Base-by-base conservation (phyloP, 768 basidiomycete genomes). In the Lentinula boryana region DNA sequence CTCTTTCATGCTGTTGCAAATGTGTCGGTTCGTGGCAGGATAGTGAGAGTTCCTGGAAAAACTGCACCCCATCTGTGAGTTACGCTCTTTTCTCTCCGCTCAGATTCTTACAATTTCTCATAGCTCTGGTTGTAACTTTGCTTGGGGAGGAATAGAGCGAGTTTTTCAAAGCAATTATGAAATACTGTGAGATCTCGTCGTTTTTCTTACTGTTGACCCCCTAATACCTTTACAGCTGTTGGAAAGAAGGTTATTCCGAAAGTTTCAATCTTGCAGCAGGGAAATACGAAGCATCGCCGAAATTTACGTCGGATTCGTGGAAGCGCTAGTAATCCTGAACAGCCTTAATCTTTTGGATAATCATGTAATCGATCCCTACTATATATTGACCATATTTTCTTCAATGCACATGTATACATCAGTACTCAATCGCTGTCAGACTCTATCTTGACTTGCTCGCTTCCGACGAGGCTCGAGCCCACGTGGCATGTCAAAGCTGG, bases 21-120 rank as follows among this genome's bases (percentile, higher is more conserved):
- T 16, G 38, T 40, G 15, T 8, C 21, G 3, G 40, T 5, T 3
- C 58, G 78, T 33, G 78, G 73, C 1, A 63, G 32, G 1, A 67
- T 82, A 40, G 67, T 75, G 1, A 66, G 56, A 33, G 79, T 84
- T 7, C 83, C 82, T 0, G 83, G 84, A 0, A 85, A 84, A 71
- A 78, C 80, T 0, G 80, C 76, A 0, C 67, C 71, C 53, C 84
- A 84, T 65, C 69, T 84, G 80, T 81, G 36, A 31, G 75, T 60
- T 46, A 27, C 27, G 27, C 4, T 38, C 36, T 38, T 13, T 38
- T 3, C 36, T 8, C 3, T 38, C 36, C 36, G 13, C 1, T 13
- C 9, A 8, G 36, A 38, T 13, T 38, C 36, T 8, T 13, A 8
- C 9, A 38, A 8, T 41, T 38, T 9, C 9, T 9, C 8, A 27